phyloP scores from a whole-genome alignment of 805 yeast species.

The Candida ortonii region DNA sequence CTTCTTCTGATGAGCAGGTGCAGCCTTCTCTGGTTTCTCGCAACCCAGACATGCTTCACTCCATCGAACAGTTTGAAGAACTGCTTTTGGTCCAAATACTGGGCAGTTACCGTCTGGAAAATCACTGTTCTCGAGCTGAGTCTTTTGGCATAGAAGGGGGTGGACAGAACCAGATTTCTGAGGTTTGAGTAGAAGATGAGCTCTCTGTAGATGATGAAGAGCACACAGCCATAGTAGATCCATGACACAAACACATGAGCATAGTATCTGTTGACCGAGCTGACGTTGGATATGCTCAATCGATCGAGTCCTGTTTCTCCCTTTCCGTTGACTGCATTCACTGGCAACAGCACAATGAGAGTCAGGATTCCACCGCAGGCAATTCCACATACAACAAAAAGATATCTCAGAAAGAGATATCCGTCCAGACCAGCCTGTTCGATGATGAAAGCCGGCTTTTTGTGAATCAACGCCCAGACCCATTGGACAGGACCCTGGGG shows the following conservation, averaged over 20 bases:
- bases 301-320: conserved; percentile 67
- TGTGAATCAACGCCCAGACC: conserved; percentile 60
- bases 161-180: conserved; percentile 72
- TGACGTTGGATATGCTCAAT: conserved; percentile 75
- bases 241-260: conserved; percentile 85
- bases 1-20: conserved; percentile 57
- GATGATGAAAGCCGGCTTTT: conserved; percentile 72
- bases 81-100: conserved; percentile 67
- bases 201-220: conserved; percentile 81
- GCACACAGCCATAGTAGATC: conserved; percentile 66
- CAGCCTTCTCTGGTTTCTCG: conserved; percentile 59
- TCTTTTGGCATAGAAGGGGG: conserved; percentile 75
- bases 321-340: conserved; percentile 70
- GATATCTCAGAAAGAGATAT: conserved; percentile 80
- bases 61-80: conserved; percentile 76
- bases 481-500: conserved; percentile 68
- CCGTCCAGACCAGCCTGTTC: conserved; percentile 94
- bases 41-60: conserved; percentile 77
- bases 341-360: conserved; percentile 74
- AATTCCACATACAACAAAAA: conserved; percentile 52
- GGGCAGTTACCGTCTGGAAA: conserved; percentile 79
- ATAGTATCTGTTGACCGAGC: conserved; percentile 58
- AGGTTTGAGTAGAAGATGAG: conserved; percentile 71
- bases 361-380: conserved; percentile 56
- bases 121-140: conserved; percentile 78